Evolutionary conservation across 2,329 filamentous ascomycete genomes (phyloP).

Genomic region (Parasarocladium wereldwijsianum): DNA sequence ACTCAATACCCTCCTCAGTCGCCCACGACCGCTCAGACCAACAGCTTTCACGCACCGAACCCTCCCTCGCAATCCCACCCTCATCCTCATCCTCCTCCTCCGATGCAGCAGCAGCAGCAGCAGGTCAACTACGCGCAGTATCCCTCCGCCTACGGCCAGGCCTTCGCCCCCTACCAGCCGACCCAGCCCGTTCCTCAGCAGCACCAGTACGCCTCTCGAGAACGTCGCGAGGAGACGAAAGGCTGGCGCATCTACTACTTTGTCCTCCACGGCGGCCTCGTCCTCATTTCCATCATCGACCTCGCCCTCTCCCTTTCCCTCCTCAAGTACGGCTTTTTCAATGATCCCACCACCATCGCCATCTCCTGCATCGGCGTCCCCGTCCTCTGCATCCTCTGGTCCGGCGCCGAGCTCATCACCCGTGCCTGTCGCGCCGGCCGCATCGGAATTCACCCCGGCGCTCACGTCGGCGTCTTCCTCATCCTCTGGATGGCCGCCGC

Average conservation of each 20-base stretch:
- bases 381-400: slow-evolving; percentile 20
- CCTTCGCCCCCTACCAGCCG: slow-evolving; percentile 11
- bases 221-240: slow-evolving; percentile 8
- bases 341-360: slow-evolving; percentile 4
- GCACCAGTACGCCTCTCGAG: slow-evolving; percentile 6
- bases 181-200: slow-evolving; percentile 5
- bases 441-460: slow-evolving; percentile 25
- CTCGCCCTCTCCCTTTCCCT: slow-evolving; percentile 15
- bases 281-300: slow-evolving; percentile 13
- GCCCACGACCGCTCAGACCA: too few relatives aligned
- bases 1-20: too few relatives aligned
- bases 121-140: slow-evolving; percentile 6
- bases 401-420: slow-evolving; percentile 22
- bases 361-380: slow-evolving; percentile 9
- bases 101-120: slow-evolving; percentile 6
- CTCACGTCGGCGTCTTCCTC: slow-evolving; percentile 26
- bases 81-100: slow-evolving; percentile 2
- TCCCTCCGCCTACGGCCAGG: slow-evolving; percentile 13
- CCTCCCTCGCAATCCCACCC: slow-evolving; percentile 2
- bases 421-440: slow-evolving; percentile 17
- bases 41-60: background rate
- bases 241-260: slow-evolving; percentile 16
- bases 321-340: slow-evolving; percentile 5
- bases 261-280: slow-evolving; percentile 12
- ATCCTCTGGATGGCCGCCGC: slow-evolving; percentile 23